Percentiles rank a stretch among this genome's conserved stretches.
phyloP scores from a whole-genome alignment of 192 early-diverging fungal genomes.

The Irineochytrium annulatum region DNA sequence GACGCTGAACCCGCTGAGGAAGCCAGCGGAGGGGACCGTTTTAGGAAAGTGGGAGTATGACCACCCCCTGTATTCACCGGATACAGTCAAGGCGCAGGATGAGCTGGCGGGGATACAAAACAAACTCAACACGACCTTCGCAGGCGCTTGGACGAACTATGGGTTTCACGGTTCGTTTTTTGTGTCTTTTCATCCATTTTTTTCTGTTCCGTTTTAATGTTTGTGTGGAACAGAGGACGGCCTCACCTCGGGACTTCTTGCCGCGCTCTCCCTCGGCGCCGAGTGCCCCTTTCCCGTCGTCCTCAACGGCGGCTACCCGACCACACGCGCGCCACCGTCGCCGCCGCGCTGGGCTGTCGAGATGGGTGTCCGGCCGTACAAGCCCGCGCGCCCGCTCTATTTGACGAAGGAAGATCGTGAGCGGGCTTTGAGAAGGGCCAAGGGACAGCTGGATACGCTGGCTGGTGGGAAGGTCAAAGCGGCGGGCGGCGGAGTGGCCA shows the following conservation, averaged over 20 bases:
- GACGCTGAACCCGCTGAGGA: conserved; percentile 53
- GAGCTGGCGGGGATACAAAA: conserved; percentile 47
- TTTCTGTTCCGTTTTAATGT: background rate
- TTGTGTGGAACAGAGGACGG: conserved; percentile 44
- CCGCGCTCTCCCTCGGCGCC: conserved; percentile 51
- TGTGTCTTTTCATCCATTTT: background rate
- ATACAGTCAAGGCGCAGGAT: conserved; percentile 49
- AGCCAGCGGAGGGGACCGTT: conserved; percentile 37
- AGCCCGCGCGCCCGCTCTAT: conserved; percentile 5
- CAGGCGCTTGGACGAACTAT: conserved; percentile 66
- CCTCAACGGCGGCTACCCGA: conserved; percentile 50
- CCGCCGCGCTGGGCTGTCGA: conserved; percentile 24
- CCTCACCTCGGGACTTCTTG: conserved; percentile 52
- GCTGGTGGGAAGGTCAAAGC: too few species aligned
- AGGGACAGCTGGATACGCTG: background rate
- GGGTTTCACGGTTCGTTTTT: conserved; percentile 50
- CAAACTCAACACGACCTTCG: conserved; percentile 35
- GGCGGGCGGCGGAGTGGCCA: too few species aligned
- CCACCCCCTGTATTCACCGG: conserved; percentile 45
- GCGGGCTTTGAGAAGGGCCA: background rate
- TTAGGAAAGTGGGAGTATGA: conserved; percentile 47
- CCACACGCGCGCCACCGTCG: conserved; percentile 19
- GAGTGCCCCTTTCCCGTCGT: conserved; percentile 40
- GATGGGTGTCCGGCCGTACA: conserved; percentile 22
- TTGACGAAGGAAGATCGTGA: background rate